Percentiles rank a stretch among this genome's conserved stretches.
These are phyloP conservation scores for Colletotrichum orchidophilum DNA, from an alignment of 2,329 filamentous ascomycete species.

Conservation along the genomic window DNA sequence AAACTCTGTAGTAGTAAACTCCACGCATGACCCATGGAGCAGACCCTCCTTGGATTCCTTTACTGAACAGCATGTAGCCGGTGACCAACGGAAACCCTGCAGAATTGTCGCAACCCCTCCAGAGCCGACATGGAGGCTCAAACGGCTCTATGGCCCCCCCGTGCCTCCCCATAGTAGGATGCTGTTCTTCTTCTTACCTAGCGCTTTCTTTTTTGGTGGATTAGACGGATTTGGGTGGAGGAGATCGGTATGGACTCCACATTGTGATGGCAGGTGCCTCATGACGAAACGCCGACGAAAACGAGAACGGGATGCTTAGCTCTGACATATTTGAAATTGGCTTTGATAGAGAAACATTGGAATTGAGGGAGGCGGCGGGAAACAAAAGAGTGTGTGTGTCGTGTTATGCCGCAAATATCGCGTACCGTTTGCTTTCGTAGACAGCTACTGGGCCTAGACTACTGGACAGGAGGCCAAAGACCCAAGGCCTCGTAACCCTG, in stretches of 20 bases:
- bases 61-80: neutral
- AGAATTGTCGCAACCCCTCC: neutral
- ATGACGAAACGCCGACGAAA: conserved; percentile 19
- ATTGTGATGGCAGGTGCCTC: neutral
- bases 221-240: neutral
- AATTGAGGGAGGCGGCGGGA: neutral
- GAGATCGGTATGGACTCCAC: neutral
- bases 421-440: neutral
- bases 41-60: neutral
- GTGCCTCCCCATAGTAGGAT: neutral
- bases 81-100: conserved; percentile 12
- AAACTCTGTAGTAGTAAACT: neutral
- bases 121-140: conserved; percentile 12
- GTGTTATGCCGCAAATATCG: neutral
- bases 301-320: neutral
- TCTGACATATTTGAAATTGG: neutral
- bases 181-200: neutral
- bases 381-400: neutral
- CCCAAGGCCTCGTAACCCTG: neutral
- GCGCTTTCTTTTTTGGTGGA: neutral
- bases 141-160: neutral
- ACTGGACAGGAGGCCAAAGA: neutral
- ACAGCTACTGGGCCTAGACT: neutral
- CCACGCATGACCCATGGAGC: neutral
- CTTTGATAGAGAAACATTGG: neutral